Base-by-base conservation (phyloP, 2,329 filamentous ascomycete genomes). In the Pseudocercospora cruenta region DNA sequence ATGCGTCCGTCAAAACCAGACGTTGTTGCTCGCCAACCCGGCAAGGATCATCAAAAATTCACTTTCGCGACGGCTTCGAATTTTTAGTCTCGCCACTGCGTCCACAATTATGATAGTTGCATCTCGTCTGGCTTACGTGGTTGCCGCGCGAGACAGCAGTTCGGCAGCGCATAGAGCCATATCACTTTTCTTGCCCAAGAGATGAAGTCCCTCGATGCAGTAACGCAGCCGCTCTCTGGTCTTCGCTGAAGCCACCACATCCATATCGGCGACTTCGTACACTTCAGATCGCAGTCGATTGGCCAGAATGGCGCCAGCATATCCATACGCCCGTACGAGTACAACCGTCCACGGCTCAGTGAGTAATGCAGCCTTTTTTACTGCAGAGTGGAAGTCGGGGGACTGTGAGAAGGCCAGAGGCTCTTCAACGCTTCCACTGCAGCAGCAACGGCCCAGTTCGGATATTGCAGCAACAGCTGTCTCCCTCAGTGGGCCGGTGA, bases 331-430 rank as follows among this genome's bases (percentile, higher is more conserved):
- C 19, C 67, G 65, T 9, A 70, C 63, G 10, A 70, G 60, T 3
- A 70, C 64, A 8, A 66, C 62, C 16, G 69, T 69, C 69, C 69
- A 70, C 12, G 69, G 69, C 19, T 70, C 69, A 2, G 67, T 67
- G n/a, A 70, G 67, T 12, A 70, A 49, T n/a, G 69, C 69, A 16
- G 67, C 69, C 57, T 67, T 64, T 54, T 69, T 67, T 1, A 70
- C 65, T 51, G 64, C 67, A 36, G 67, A 63, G 49, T 70, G 69
- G 43, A 70, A 70, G 21, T 67, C 67, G 9, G 62, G 59, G 12
- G 68, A 67, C 43, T 66, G 55, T 14, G 67, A 59, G 59, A 67
- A 67, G 6, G 64, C 65, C 36, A 62, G 26, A n/a, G 65, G 58
- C 16, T 58, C 59, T 7, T 53, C 51, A 9, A 31, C 53, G 26